A percentile compares a stretch with the other conserved stretches of the same genome.
These are phyloP conservation scores for Pelargonium cotyledonis DNA, from an alignment of 441 rosid species.

Conservation along the genomic window DNA sequence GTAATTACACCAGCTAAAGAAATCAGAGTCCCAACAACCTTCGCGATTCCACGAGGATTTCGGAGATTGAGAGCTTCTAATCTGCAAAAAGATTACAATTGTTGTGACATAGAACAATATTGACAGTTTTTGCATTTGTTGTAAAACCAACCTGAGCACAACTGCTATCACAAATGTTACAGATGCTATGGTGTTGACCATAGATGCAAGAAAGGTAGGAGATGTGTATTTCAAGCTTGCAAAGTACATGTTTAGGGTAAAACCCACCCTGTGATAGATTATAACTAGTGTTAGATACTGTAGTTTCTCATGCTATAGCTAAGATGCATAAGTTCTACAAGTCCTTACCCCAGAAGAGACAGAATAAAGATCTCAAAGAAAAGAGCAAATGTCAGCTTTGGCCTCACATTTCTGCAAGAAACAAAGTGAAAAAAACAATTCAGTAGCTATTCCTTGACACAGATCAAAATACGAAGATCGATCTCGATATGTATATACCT, in stretches of 20 bases:
- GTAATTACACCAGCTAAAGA: constrained; percentile 50
- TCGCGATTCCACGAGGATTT: constrained; percentile 45
- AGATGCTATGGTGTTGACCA: constrained; percentile 47
- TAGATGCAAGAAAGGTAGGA: constrained; percentile 52
- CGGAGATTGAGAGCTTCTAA: constrained; percentile 49
- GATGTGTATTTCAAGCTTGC: constrained; percentile 58
- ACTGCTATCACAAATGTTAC: no score
- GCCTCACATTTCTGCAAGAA: constrained; percentile 47
- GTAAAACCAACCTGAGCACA: constrained; percentile 8
- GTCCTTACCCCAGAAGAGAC: constrained; percentile 53
- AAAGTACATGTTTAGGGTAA: constrained; percentile 59
- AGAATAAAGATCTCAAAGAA: constrained; percentile 52
- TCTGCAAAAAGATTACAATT: constrained; percentile 21
- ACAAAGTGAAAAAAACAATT: not conserved
- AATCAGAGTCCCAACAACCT: constrained; percentile 43
- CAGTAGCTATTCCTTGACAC: not conserved
- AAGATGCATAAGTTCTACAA: not conserved
- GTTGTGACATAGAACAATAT: no score
- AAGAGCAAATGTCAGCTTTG: constrained; percentile 47
- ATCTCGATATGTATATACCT: constrained; percentile 28
- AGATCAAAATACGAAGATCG: not conserved
- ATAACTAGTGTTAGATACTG: not conserved
- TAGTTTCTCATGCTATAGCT: not conserved
- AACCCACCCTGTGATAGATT: constrained; percentile 30
- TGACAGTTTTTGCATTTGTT: no score